These are phyloP conservation scores for Apiospora marii DNA, from an alignment of 2,329 filamentous ascomycete genomes.

Conservation along the genomic window DNA sequence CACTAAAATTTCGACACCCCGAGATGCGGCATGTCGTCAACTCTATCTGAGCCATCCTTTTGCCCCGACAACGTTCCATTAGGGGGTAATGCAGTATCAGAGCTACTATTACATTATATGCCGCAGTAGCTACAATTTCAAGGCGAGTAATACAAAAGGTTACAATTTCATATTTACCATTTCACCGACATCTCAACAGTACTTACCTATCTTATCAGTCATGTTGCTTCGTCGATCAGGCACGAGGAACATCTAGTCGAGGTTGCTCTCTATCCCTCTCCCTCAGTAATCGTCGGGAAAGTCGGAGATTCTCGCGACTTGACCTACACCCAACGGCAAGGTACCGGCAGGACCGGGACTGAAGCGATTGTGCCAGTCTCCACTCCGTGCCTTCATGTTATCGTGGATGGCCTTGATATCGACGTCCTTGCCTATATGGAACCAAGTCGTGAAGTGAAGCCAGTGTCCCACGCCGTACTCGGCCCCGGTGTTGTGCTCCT, in stretches of 20 bases:
- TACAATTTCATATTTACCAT: no score
- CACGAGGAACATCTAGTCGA: neutral
- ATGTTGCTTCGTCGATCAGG: neutral
- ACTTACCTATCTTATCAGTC: neutral
- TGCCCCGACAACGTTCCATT: no score
- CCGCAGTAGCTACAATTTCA: no score
- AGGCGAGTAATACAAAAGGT: no score
- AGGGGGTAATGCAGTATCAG: no score
- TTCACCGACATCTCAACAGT: no score
- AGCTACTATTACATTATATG: no score
- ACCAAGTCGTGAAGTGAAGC: neutral
- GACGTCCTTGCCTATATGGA: neutral
- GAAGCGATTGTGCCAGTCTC: neutral
- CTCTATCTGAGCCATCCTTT: no score
- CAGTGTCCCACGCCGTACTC: neutral
- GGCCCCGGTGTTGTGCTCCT: neutral
- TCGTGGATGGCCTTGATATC: neutral
- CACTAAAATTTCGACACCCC: no score
- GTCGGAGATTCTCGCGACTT: neutral
- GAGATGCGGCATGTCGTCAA: no score
- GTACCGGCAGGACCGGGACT: no score
- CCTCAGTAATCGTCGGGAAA: neutral
- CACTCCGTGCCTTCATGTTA: accelerated
- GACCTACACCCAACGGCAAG: neutral
- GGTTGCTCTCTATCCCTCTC: neutral